Base-by-base conservation (phyloP, 2,329 filamentous ascomycete genomes). In the Cladosporium phlei region DNA sequence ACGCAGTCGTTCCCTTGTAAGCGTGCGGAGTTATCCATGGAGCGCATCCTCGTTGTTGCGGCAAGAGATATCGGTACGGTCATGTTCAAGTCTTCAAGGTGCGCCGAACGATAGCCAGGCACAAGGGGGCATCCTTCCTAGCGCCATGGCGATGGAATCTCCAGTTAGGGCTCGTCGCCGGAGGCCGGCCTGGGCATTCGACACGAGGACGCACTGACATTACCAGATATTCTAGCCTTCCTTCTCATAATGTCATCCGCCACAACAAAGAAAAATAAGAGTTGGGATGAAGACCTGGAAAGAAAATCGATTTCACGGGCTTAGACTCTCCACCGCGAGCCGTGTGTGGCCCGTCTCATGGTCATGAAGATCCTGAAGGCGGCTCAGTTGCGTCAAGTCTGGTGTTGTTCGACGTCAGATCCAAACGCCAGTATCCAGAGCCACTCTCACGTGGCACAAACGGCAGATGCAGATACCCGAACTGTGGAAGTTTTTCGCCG, bases 121-220 rank as follows among this genome's bases (percentile, higher is more conserved):
- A n/a, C n/a, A n/a, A n/a, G n/a, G n/a, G n/a, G n/a, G n/a, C n/a
- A 30, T 5, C 6, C 9, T 11, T 30, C 28, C 28, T 14, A 11
- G 6, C 11, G 12, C 28, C n/a, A 10, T 34, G 12, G 34, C 14
- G 21, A 21, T 21, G 19, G 34, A 24, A 24, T 37, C 11, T 21
- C 24, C 19, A 30, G 9, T 29, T 29, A 39, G 38, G 38, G 38
- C 38, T 39, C 5, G 17, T 12, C 29, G 38, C 38, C 38, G 38
- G 16, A 39, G 24, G 11, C 38, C 38, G 25, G 17, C 25, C 25
- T 21, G 16, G 38, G 17, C 24, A 29, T 7, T 8, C 5, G 28
- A 30, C 5, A 10, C 9, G 28, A 16, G 14, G 5, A 28, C 5
- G 25, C 24, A 27, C 12, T 6, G n/a, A 28, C 24, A 28, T 7